Conservation (phyloP, 805 yeast genomes). For the Kurtzmaniella cleridarum region DNA sequence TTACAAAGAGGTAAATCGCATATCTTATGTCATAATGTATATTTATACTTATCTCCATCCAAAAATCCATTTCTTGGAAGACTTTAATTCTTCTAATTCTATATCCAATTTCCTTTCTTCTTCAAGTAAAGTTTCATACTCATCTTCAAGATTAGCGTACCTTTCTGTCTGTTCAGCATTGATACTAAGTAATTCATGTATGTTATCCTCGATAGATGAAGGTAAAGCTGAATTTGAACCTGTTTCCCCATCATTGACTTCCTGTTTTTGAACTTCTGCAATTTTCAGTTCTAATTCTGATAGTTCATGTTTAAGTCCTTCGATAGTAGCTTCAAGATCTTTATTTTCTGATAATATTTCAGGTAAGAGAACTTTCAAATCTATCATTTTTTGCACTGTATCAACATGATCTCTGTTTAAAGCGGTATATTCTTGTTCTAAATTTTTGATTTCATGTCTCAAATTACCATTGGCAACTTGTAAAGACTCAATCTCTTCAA, state of each 20-base stretch:
- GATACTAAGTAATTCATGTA: conserved; percentile 27
- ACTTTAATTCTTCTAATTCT: conserved; percentile 13
- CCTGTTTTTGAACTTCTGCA: conserved; percentile 5
- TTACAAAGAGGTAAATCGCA: not conserved
- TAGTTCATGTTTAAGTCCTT: conserved; percentile 20
- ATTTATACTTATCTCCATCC: conserved; percentile 12
- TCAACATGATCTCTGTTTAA: conserved; percentile 80
- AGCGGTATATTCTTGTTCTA: conserved; percentile 64
- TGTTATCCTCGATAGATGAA: conserved; percentile 29
- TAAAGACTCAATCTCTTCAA: conserved; percentile 54
- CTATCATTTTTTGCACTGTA: conserved; percentile 83
- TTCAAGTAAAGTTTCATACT: conserved; percentile 18
- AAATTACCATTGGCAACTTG: conserved; percentile 65
- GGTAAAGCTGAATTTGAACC: conserved; percentile 20
- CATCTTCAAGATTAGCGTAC: conserved; percentile 34
- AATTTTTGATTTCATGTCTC: conserved; percentile 63
- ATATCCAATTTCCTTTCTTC: conserved; percentile 21
- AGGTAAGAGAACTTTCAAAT: conserved; percentile 69
- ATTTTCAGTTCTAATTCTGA: conserved; percentile 40
- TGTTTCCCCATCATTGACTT: not conserved
- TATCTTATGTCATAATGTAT: not conserved
- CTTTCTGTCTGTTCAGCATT: conserved; percentile 37
- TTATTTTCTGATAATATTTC: conserved; percentile 69
- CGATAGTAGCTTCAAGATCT: conserved; percentile 47
- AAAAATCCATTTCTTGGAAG: conserved; percentile 26